Evolutionary conservation across 2,329 filamentous ascomycete species (phyloP).

Genomic region (Claviceps sp.): DNA sequence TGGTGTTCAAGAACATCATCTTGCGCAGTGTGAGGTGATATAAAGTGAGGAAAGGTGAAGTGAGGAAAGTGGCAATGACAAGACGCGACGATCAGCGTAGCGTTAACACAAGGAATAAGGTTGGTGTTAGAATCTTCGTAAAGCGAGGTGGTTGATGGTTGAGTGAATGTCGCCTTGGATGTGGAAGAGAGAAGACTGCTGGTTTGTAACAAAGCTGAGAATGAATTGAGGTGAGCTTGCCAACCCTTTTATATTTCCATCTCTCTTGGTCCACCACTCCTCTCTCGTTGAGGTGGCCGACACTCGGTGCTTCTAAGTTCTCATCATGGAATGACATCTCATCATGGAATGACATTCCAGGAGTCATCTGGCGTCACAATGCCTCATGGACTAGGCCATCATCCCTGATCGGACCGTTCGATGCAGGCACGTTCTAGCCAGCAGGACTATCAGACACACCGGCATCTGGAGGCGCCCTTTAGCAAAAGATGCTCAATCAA

Average conservation of each 20-base stretch:
- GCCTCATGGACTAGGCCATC: not conserved
- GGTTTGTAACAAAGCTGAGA: no score
- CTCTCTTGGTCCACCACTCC: not conserved
- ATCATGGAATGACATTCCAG: no score
- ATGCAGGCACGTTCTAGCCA: not conserved
- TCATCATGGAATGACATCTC: no score
- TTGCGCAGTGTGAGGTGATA: not conserved
- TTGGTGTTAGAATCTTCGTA: not conserved
- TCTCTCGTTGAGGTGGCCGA: not conserved
- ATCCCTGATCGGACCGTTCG: not conserved
- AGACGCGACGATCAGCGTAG: not conserved
- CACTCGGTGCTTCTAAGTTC: no score
- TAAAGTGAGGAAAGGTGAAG: no score
- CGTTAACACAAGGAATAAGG: not conserved
- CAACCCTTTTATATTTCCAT: not conserved
- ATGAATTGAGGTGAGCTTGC: not conserved
- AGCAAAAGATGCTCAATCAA: not conserved
- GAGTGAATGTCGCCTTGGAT: not conserved
- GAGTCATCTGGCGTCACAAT: not conserved
- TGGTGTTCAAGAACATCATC: slow-evolving; percentile 4
- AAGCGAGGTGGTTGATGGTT: not conserved
- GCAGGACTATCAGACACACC: not conserved
- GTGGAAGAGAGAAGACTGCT: not conserved
- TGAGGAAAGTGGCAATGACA: no score
- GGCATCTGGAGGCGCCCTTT: no score